phyloP scores from a whole-genome alignment of 129 eudicot genomes.

The Flaveria trinervia region DNA sequence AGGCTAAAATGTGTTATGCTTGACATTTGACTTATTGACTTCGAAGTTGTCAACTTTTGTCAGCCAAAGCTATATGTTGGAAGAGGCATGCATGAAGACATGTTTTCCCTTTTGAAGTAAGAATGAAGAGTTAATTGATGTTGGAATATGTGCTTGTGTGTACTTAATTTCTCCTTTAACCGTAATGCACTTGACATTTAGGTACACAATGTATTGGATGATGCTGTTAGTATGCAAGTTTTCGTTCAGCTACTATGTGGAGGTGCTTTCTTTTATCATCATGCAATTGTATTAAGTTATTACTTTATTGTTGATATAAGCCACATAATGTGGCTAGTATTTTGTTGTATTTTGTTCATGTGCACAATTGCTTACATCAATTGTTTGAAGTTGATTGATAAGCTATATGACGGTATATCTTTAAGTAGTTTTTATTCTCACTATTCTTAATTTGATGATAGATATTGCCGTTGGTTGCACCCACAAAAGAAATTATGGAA shows the following conservation, averaged over 20 bases:
- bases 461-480: constrained; percentile 88
- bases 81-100: constrained; percentile 99
- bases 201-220: constrained; percentile 94
- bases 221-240: constrained; percentile 78
- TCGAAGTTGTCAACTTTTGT: constrained; percentile 30
- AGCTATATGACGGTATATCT: not conserved
- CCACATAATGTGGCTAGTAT: constrained; percentile 19
- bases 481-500: constrained; percentile 75
- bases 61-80: constrained; percentile 98
- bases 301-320: constrained; percentile 1
- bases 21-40: constrained; percentile 20
- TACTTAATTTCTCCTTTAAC: constrained; percentile 4
- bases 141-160: not conserved
- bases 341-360: not conserved
- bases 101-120: constrained; percentile 89
- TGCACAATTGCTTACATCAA: not conserved
- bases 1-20: not conserved
- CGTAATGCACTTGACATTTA: constrained; percentile 32
- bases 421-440: constrained; percentile 18
- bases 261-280: constrained; percentile 50
- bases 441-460: constrained; percentile 36
- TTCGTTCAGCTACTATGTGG: constrained; percentile 97
- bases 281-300: not conserved
- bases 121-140: constrained; percentile 34
- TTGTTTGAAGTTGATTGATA: not conserved